Base-by-base conservation (phyloP, 2,329 filamentous ascomycete genomes). In the Trichoderma semiorbis region DNA sequence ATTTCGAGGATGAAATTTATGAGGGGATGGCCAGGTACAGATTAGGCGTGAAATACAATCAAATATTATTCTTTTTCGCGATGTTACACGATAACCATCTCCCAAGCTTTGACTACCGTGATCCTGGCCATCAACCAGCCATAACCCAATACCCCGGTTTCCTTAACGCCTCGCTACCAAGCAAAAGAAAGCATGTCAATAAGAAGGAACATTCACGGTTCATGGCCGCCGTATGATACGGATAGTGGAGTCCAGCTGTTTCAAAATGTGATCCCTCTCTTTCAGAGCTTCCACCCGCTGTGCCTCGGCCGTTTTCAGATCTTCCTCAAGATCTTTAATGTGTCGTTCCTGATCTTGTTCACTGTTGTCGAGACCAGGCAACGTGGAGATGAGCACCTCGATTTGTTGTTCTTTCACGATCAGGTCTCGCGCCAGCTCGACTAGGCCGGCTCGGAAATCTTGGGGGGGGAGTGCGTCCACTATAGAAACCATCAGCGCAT, bases 361-460 rank as follows among this genome's bases (percentile, higher is more conserved):
- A 77, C 91, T 95, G 74, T 91, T 93, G 58, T 93, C 91, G 26
- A 96, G 84, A 0, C 93, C 93, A 0, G 93, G 93, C 2, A 97
- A 85, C 26, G 87, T 88, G 18, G 90, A 91, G 72, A 95, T 92
- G 62, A 96, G 83, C 58, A 89, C 85, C 80, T 96, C 93, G 73
- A 96, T 94, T 82, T 95, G 92, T 82, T 95, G 92, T 77, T 94
- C 91, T 78, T 95, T 94, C 72, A 92, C 80, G 72, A 95, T 90
- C 30, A 96, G 84, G 78, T 95, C 93, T 73, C 89, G 88, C 47
- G 92, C 92, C 68, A 96, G 85, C 80, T 95, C 93, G 73, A 89
- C 85, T 78, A 94, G 87, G 61, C 91, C 89, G 3, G 88, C 87
- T 70, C 87, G 85, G 81, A 93, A 93, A 65, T 89, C 88, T 55